Conservation (phyloP, 371 early-diverging fungal genomes). For the Mucor saturninus region DNA sequence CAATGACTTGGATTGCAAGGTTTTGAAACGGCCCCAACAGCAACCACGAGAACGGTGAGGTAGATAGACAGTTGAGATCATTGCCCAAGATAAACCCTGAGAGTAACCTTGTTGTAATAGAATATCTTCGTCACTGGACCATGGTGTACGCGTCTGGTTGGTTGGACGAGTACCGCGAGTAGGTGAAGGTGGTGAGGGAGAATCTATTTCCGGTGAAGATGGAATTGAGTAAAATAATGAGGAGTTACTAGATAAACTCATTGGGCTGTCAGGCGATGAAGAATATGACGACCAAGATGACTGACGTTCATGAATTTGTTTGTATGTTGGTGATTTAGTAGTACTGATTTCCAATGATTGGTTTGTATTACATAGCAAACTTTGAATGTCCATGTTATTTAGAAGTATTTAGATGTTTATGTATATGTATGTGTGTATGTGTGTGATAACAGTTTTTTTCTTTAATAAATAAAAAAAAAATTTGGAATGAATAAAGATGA, state of each 20-base stretch:
- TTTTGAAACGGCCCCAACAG: conserved; percentile 39
- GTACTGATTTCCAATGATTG: too few relatives aligned
- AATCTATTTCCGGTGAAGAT: conserved; percentile 22
- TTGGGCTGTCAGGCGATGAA: conserved; percentile 16
- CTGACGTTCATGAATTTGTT: conserved; percentile 7
- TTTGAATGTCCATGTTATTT: conserved; percentile 24
- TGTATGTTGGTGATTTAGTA: conserved; percentile 3
- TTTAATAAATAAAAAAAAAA: neutral
- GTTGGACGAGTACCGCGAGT: neutral
- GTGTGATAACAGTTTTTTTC: neutral
- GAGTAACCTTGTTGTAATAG: conserved; percentile 32
- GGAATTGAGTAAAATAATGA: conserved; percentile 13
- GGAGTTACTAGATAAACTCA: conserved; percentile 9
- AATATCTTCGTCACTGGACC: conserved; percentile 30
- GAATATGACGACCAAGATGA: conserved; percentile 20
- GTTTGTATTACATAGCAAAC: conserved; percentile 19
- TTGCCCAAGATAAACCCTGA: conserved; percentile 36
- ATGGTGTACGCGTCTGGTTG: conserved; percentile 27
- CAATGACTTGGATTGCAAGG: conserved; percentile 32
- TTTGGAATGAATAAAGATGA: neutral
- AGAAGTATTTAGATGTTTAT: neutral
- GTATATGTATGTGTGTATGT: neutral
- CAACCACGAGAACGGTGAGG: conserved; percentile 37
- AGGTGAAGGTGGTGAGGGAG: neutral
- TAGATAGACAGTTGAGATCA: conserved; percentile 31